Conservation (phyloP, 345 rosid species). For the Citrus hindsii region DNA sequence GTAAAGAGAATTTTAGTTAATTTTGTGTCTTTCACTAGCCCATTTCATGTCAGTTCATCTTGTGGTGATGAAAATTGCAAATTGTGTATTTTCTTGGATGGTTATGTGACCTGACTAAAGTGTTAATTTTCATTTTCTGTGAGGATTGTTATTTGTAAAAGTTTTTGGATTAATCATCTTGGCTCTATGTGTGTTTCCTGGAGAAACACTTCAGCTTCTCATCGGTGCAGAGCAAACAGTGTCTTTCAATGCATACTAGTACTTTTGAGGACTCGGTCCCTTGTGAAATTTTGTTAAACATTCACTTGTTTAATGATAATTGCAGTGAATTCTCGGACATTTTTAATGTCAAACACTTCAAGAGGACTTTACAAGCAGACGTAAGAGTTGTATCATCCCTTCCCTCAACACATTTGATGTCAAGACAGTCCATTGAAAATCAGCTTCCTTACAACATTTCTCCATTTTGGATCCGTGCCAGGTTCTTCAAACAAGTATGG, state of each 20-base stretch:
- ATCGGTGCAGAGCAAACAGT: neutral
- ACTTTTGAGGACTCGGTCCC: neutral
- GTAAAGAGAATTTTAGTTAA: conserved; percentile 21
- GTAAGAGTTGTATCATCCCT: conserved; percentile 64
- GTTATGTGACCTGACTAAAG: neutral
- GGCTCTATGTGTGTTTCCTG: neutral
- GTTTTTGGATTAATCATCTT: neutral
- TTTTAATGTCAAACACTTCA: conserved; percentile 66
- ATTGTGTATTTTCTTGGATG: neutral
- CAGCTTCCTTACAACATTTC: conserved; percentile 59
- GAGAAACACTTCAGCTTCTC: neutral
- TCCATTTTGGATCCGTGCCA: conserved; percentile 70
- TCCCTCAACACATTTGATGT: conserved; percentile 64
- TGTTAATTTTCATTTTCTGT: neutral
- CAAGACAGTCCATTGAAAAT: conserved; percentile 48
- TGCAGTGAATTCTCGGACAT: conserved; percentile 68
- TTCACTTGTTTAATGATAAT: neutral
- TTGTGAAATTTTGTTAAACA: neutral
- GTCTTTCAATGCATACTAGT: neutral
- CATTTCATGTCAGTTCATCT: neutral
- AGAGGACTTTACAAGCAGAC: conserved; percentile 52
- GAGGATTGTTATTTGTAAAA: neutral
- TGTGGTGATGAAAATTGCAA: neutral
- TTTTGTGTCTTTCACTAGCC: neutral
- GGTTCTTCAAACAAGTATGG: conserved; percentile 48